phyloP scores from a whole-genome alignment of 2,329 filamentous ascomycete genomes.

The Alternaria alternata region DNA sequence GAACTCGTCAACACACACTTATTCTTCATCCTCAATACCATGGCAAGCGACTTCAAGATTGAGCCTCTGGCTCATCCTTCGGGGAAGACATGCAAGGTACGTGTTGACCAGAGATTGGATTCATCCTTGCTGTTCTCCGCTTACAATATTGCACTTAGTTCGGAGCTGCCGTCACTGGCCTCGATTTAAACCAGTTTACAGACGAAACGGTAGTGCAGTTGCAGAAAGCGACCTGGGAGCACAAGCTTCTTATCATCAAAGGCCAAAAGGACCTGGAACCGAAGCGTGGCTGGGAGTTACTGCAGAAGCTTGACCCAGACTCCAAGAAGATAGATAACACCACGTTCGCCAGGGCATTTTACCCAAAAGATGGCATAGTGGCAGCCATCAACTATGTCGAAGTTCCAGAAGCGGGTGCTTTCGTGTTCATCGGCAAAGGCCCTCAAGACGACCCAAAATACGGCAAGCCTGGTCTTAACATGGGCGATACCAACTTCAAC shows the following conservation, averaged over 20 bases:
- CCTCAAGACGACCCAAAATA: constrained; percentile 8
- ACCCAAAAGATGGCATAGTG: constrained; percentile 4
- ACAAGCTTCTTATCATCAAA: constrained; percentile 11
- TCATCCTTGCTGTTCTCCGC: background rate
- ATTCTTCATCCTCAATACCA: background rate
- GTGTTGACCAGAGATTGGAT: background rate
- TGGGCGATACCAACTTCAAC: constrained; percentile 5
- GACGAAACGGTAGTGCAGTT: constrained; percentile 1
- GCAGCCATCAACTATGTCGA: background rate
- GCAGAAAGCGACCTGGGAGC: constrained; percentile 8
- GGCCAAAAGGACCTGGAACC: constrained; percentile 5
- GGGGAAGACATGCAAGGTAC: constrained; percentile 9
- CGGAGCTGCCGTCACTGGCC: constrained; percentile 6
- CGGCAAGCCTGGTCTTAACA: constrained; percentile 9
- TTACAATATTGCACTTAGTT: background rate
- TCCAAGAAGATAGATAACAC: constrained; percentile 6
- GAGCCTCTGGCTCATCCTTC: constrained; percentile 9
- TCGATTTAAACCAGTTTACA: constrained; percentile 10
- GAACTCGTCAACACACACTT: background rate
- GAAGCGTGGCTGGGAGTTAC: constrained; percentile 7
- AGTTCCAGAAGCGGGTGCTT: constrained; percentile 8
- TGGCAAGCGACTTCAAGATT: constrained; percentile 12
- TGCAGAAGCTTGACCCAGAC: constrained; percentile 5
- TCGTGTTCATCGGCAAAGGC: constrained; percentile 9
- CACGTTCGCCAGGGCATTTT: constrained; percentile 5